phyloP scores from a whole-genome alignment of 495 filamentous ascomycete genomes.

The Poronia punctata region DNA sequence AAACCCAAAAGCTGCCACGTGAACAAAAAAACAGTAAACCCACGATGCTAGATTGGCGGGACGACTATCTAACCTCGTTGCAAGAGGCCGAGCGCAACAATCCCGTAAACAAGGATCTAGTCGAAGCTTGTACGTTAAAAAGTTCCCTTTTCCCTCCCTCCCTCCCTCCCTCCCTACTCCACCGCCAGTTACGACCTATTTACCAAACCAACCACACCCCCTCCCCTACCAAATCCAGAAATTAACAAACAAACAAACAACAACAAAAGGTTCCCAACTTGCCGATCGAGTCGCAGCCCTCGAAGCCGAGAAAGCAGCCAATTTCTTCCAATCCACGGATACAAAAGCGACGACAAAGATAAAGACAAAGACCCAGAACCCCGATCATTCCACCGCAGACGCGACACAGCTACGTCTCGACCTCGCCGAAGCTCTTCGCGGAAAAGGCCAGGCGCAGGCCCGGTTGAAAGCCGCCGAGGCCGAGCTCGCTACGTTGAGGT shows the following conservation, averaged over 20 bases:
- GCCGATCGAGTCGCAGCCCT: constrained; percentile 57
- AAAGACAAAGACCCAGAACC: no score
- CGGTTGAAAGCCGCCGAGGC: constrained; percentile 52
- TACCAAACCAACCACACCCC: no score
- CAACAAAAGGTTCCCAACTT: constrained; percentile 68
- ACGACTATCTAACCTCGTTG: constrained; percentile 37
- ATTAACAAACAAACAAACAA: not conserved
- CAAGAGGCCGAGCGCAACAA: constrained; percentile 35
- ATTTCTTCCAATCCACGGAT: constrained; percentile 19
- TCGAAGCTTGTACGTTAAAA: constrained; percentile 41
- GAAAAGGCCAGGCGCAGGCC: constrained; percentile 56
- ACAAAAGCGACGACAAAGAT: no score
- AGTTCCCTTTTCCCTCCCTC: no score
- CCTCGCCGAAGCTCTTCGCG: constrained; percentile 66
- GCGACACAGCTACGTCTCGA: constrained; percentile 52
- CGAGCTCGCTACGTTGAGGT: constrained; percentile 53
- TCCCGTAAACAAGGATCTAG: constrained; percentile 37
- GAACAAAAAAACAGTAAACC: not conserved
- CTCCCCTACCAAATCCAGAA: no score
- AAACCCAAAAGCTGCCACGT: no score
- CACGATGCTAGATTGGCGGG: constrained; percentile 39
- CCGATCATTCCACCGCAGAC: constrained; percentile 18
- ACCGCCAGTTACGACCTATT: not conserved
- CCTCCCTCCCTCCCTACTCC: not conserved
- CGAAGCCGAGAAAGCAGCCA: constrained; percentile 43